Evolutionary conservation across 306 rosid genomes (phyloP).

Genomic region (Malus sieversii): DNA sequence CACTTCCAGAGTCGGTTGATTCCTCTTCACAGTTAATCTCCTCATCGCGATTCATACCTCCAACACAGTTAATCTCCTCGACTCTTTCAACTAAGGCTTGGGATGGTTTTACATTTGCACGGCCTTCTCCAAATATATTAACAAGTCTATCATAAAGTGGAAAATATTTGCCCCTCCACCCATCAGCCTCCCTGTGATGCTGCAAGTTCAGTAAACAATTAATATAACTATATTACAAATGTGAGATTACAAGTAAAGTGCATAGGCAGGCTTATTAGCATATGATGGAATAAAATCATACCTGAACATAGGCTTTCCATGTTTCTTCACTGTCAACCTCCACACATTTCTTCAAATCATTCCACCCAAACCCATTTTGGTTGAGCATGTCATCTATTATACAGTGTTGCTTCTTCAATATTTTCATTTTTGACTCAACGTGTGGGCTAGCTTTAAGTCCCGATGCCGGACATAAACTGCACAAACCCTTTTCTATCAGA

Average conservation of each 20-base stretch:
- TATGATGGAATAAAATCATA: neutral
- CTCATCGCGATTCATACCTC: neutral
- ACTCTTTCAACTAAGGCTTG: neutral
- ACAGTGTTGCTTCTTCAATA: neutral
- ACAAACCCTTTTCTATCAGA: conserved; percentile 1
- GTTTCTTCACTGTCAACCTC: conserved; percentile 6
- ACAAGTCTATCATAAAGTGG: conserved; percentile 2
- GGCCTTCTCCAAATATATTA: neutral
- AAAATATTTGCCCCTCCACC: conserved; percentile 5
- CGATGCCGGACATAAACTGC: neutral
- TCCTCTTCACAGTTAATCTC: neutral
- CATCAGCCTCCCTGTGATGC: conserved; percentile 2
- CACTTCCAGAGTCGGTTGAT: neutral
- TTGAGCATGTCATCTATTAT: conserved; percentile 9
- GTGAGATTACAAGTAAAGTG: neutral
- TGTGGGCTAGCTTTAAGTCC: conserved; percentile 8
- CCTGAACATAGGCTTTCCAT: conserved; percentile 9
- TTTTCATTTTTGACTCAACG: conserved; percentile 8
- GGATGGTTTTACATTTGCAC: neutral
- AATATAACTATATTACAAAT: neutral
- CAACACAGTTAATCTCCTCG: neutral
- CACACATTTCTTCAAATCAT: conserved; percentile 7
- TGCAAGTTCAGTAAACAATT: neutral
- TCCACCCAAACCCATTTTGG: conserved; percentile 3
- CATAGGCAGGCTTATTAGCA: neutral